Evolutionary conservation across 202 grass and related monocot genomes (phyloP).

Genomic region (Panicum virgatum): DNA sequence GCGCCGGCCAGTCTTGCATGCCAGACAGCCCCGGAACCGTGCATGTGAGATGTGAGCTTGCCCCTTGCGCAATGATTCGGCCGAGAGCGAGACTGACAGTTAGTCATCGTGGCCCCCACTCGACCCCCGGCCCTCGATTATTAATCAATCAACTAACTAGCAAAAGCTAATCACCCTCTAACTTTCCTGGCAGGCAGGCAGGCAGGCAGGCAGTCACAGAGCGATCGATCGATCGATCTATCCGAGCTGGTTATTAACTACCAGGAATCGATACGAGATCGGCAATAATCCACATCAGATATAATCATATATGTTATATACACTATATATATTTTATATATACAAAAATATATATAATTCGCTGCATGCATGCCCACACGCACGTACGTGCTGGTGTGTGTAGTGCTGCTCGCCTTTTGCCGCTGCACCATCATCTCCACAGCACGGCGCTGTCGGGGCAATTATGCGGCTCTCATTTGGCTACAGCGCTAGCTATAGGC

Average conservation of each 20-base stretch:
- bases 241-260: conserved; percentile 28
- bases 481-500: neutral
- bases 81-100: conserved; percentile 12
- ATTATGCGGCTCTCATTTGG: neutral
- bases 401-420: conserved; percentile 12
- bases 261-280: conserved; percentile 1
- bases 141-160: neutral
- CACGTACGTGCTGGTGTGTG: too few species aligned
- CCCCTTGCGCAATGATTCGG: conserved; percentile 37
- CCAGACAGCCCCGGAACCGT: conserved; percentile 27
- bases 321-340: neutral
- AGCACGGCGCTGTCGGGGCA: conserved; percentile 38
- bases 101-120: neutral
- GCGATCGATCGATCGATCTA: neutral
- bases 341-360: neutral
- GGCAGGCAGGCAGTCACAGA: too few species aligned
- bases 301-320: too few species aligned
- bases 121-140: neutral
- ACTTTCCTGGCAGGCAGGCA: neutral
- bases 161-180: neutral
- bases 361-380: neutral
- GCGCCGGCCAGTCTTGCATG: neutral
- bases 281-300: neutral
- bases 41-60: conserved; percentile 29
- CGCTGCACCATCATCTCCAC: conserved; percentile 29